These are phyloP conservation scores for Plantago coronopus DNA, from an alignment of 305 asterid species.

Conservation along the genomic window DNA sequence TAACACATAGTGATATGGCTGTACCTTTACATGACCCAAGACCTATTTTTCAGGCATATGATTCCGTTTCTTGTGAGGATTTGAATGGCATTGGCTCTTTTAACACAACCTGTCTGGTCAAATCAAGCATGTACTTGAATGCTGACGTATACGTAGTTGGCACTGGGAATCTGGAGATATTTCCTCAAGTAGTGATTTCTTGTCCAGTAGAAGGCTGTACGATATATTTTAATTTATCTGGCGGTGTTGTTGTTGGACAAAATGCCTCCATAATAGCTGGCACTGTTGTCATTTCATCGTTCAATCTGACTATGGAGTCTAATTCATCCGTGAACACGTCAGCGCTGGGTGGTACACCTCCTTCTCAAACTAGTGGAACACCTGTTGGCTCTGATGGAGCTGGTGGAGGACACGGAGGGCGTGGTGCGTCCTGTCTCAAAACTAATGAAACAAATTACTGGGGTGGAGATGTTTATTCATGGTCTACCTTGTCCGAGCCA, in stretches of 20 bases:
- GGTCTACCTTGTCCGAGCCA: slow-evolving; percentile 74
- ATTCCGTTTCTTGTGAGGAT: slow-evolving; percentile 68
- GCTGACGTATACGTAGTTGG: slow-evolving; percentile 59
- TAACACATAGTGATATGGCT: slow-evolving; percentile 23
- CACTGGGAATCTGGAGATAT: slow-evolving; percentile 80
- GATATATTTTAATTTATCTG: slow-evolving; percentile 74
- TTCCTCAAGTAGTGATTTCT: slow-evolving; percentile 56
- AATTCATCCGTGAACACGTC: slow-evolving; percentile 72
- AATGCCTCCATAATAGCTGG: slow-evolving; percentile 77
- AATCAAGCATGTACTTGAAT: slow-evolving; percentile 42
- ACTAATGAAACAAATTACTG: slow-evolving; percentile 58
- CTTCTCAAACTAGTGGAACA: slow-evolving; percentile 93
- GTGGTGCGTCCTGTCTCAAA: slow-evolving; percentile 92
- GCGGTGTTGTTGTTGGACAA: slow-evolving; percentile 68
- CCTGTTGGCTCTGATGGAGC: slow-evolving; percentile 89
- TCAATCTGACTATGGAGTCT: slow-evolving; percentile 57
- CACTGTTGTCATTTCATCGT: slow-evolving; percentile 54
- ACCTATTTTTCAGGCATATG: slow-evolving; percentile 23
- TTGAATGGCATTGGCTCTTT: slow-evolving; percentile 89
- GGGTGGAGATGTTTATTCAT: slow-evolving; percentile 97
- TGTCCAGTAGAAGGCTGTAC: slow-evolving; percentile 80
- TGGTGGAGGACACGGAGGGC: slow-evolving; percentile 99
- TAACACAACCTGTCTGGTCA: slow-evolving; percentile 67
- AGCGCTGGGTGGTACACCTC: slow-evolving; percentile 79
- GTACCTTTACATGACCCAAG: slow-evolving; percentile 25